Evolutionary conservation across 2,329 filamentous ascomycete genomes (phyloP), one percentile per base, ranked within the genome.

Genomic region (Fusarium tupiense): DNA sequence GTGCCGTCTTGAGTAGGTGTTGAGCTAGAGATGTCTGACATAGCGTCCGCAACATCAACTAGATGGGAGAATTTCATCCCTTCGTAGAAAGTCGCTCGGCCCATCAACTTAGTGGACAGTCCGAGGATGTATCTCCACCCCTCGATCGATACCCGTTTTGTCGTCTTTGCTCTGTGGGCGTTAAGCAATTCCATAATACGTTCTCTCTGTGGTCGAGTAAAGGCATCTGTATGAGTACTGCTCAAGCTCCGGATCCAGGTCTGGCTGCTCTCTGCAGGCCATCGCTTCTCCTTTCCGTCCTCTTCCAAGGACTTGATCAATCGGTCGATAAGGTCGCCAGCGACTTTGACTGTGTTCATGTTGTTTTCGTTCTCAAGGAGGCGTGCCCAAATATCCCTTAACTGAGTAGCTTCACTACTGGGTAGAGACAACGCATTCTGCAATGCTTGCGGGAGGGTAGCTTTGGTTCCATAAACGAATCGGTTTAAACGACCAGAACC

Each of bases 51-150:
- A 14, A 83, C 69, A 10, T 79, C 77, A 6, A 81, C 76, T 10
- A 84, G 78, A 61, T 84, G 78, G 2, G 76, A 71, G 57, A 85
- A 89, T 4, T 68, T 76, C 81, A 89, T 84, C 1, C 78, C 81
- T 71, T 86, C 81, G 72, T 89, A 87, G 64, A 88, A 88, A 0
- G 86, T 88, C 2, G 88, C 84, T n/a, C 84, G 83, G 10, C 80
- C 78, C 84, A 89, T 88, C 31, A 89, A 78, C 74, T 87, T 89
- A 6, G 84, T 78, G 71, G 85, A 83, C 54, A 90, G 74, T 26
- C 84, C 82, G 12, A 90, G 79, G 10, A 86, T 74, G 16, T 81
- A 66, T 57, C 81, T 83, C 81, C 83, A 85, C 16, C 77, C 73
- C 16, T 80, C 73, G 5, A 80, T 40, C 8, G 80, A 69, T 7